A percentile compares a stretch with the other conserved stretches of the same genome.
Conservation (phyloP, 306 rosid species). For the Lablab purpureus region DNA sequence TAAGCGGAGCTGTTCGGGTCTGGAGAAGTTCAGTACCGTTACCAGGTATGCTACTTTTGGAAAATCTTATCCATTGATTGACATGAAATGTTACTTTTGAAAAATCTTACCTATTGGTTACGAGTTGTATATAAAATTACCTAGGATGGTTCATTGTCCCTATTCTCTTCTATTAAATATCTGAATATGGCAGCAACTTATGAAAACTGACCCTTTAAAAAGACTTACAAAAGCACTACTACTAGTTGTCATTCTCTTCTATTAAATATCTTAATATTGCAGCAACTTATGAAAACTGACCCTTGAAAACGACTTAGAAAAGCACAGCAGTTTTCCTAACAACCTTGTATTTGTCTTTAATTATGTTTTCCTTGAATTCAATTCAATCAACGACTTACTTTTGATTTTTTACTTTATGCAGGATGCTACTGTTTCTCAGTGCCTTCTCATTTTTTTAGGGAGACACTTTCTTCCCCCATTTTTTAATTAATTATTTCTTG, state of each 20-base stretch:
- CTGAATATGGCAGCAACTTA: constrained; percentile 23
- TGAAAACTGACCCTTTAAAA: neutral
- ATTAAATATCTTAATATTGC: constrained; percentile 26
- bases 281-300: neutral
- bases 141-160: constrained; percentile 1
- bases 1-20: neutral
- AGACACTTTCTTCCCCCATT: constrained; percentile 16
- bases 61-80: constrained; percentile 25
- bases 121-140: constrained; percentile 25
- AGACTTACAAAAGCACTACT: neutral
- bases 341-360: constrained; percentile 2
- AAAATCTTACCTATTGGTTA: constrained; percentile 23
- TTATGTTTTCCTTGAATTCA: neutral
- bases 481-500: constrained; percentile 13
- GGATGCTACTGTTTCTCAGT: constrained; percentile 50
- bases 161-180: neutral
- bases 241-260: neutral
- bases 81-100: constrained; percentile 9
- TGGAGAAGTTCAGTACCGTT: constrained; percentile 39
- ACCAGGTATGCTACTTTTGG: constrained; percentile 52
- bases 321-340: constrained; percentile 14
- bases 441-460: constrained; percentile 62
- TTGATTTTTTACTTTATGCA: constrained; percentile 46
- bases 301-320: constrained; percentile 2
- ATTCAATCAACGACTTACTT: constrained; percentile 21